A percentile compares a stretch with the other conserved stretches of the same genome.
Conservation (phyloP, 2,329 filamentous ascomycete species). For the Botrytis elliptica region DNA sequence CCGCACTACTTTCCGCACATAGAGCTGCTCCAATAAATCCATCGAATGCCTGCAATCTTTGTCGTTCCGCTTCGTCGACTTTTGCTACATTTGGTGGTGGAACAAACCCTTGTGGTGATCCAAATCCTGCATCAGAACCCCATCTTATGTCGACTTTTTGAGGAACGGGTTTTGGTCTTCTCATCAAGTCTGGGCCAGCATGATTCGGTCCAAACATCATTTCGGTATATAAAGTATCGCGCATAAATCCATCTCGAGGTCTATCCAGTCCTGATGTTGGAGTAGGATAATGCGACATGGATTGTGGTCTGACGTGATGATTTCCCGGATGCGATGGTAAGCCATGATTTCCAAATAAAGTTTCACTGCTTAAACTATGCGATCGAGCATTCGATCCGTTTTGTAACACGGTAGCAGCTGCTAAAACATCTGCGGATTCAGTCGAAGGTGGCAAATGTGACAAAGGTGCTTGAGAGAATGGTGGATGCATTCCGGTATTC, state of each 20-base stretch:
- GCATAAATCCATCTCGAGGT: conserved; percentile 26
- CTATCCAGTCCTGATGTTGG: conserved; percentile 23
- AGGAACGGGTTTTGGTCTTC: conserved; percentile 25
- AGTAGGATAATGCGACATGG: conserved; percentile 30
- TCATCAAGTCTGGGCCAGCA: conserved; percentile 1
- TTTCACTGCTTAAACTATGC: conserved; percentile 35
- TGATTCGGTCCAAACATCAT: conserved; percentile 34
- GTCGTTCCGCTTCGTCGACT: conserved; percentile 54
- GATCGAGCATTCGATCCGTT: conserved; percentile 41
- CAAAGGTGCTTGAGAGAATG: conserved; percentile 9
- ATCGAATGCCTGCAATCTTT: conserved; percentile 55
- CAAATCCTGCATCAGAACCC: conserved; percentile 69
- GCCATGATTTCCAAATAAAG: conserved; percentile 28
- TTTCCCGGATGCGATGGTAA: conserved; percentile 23
- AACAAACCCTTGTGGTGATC: conserved; percentile 55
- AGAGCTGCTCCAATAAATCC: conserved; percentile 46
- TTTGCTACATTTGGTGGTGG: conserved; percentile 57
- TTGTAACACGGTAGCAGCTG: conserved; percentile 56
- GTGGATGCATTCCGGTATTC: conserved; percentile 25
- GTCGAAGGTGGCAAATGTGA: conserved; percentile 29
- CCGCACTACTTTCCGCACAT: conserved; percentile 50
- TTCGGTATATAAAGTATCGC: conserved; percentile 31
- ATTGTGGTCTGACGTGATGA: conserved; percentile 31
- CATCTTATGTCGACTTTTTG: conserved; percentile 53
- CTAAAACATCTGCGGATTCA: conserved; percentile 55